A percentile compares a stretch with the other conserved stretches of the same genome.
phyloP scores from a whole-genome alignment of 2,329 filamentous ascomycete genomes.

The Teratosphaeria pseudoeucalypti region DNA sequence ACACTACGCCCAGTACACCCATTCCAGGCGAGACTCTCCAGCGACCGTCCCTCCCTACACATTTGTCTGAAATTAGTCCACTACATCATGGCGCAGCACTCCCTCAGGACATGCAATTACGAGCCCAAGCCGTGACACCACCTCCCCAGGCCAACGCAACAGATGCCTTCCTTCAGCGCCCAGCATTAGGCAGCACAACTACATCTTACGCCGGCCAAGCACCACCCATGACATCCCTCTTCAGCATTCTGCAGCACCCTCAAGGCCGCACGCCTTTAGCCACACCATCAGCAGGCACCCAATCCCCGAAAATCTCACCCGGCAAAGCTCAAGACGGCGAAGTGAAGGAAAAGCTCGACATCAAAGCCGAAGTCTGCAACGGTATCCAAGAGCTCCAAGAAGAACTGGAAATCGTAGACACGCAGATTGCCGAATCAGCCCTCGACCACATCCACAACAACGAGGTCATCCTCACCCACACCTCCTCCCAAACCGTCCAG shows the following conservation, averaged over 20 bases:
- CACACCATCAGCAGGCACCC: slow-evolving; percentile 40
- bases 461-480: slow-evolving; percentile 83
- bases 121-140: neutral
- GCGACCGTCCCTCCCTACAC: slow-evolving; percentile 22
- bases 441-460: slow-evolving; percentile 89
- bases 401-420: slow-evolving; percentile 84
- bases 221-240: slow-evolving; percentile 60
- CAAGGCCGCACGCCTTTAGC: slow-evolving; percentile 34
- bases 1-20: slow-evolving; percentile 7
- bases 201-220: slow-evolving; percentile 51
- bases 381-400: slow-evolving; percentile 95
- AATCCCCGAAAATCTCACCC: slow-evolving; percentile 19
- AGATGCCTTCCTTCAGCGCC: slow-evolving; percentile 33
- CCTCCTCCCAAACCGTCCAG: slow-evolving; percentile 76
- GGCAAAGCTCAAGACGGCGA: slow-evolving; percentile 24
- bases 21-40: slow-evolving; percentile 10
- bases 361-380: slow-evolving; percentile 83
- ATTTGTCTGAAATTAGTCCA: slow-evolving; percentile 38
- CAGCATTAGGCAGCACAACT: slow-evolving; percentile 52
- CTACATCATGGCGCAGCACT: slow-evolving; percentile 30
- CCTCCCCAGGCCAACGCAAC: neutral
- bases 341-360: slow-evolving; percentile 43
- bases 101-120: slow-evolving; percentile 11
- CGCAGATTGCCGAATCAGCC: slow-evolving; percentile 80
- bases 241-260: slow-evolving; percentile 71